phyloP scores from a whole-genome alignment of 768 basidiomycete species.

The Leccinum barrowsii region DNA sequence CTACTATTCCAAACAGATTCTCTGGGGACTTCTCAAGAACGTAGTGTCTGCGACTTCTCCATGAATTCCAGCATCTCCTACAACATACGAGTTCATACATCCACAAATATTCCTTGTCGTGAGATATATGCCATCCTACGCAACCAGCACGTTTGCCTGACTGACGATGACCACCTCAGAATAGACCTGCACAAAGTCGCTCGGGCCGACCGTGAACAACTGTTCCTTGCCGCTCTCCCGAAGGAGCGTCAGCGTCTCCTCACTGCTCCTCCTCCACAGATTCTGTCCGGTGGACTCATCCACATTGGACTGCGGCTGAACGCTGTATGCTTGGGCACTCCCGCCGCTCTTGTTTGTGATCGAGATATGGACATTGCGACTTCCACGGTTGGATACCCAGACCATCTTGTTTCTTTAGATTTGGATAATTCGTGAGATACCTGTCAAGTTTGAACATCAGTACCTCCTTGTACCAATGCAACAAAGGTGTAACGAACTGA shows the following conservation, averaged over 20 bases:
- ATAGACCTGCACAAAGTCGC: constrained; percentile 13
- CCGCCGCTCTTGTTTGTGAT: constrained; percentile 10
- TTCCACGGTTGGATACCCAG: constrained; percentile 15
- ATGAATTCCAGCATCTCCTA: not conserved
- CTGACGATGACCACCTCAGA: constrained; percentile 10
- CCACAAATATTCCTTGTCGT: not conserved
- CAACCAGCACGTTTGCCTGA: constrained; percentile 3
- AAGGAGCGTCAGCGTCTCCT: constrained; percentile 5
- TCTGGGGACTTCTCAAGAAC: not conserved
- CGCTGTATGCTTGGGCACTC: not conserved
- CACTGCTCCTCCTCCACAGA: constrained; percentile 5
- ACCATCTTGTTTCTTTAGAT: constrained; percentile 1
- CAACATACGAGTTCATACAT: not conserved
- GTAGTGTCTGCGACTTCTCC: not conserved
- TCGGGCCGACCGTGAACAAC: constrained; percentile 6
- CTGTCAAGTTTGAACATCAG: not conserved
- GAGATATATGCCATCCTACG: not conserved
- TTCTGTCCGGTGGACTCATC: not conserved
- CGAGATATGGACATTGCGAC: not conserved
- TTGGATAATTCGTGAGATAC: not conserved
- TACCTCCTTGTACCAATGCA: not conserved
- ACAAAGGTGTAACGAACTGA: not conserved
- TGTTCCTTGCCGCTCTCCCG: constrained; percentile 8
- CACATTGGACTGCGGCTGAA: not conserved
- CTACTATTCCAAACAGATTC: not conserved